Conservation (phyloP, 2,329 filamentous ascomycete genomes). For the Paecilomyces niveus region DNA sequence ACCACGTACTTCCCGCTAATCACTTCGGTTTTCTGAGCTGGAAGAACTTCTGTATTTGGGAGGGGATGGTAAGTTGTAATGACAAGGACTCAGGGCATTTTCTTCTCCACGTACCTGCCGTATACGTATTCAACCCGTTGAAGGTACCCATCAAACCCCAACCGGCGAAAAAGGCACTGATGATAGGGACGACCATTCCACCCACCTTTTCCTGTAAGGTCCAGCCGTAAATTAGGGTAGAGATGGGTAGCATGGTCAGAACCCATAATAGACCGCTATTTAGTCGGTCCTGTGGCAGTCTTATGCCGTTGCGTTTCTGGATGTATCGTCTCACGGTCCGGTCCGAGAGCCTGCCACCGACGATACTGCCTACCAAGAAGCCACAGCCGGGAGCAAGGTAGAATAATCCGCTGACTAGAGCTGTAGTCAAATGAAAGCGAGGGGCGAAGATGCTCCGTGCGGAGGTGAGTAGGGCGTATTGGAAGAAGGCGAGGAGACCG, state of each 20-base stretch:
- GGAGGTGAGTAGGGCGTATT: conserved; percentile 60
- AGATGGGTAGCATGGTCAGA: conserved; percentile 51
- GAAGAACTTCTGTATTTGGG: conserved; percentile 45
- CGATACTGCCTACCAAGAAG: conserved; percentile 61
- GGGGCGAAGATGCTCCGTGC: conserved; percentile 69
- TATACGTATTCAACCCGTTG: conserved; percentile 66
- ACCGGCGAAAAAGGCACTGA: conserved; percentile 66
- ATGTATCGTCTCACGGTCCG: conserved; percentile 59
- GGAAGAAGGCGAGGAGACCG: conserved; percentile 60
- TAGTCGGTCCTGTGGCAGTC: conserved; percentile 62
- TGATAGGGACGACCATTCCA: conserved; percentile 54
- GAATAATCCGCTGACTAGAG: conserved; percentile 63
- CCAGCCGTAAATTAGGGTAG: conserved; percentile 64
- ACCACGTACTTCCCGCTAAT: conserved; percentile 74
- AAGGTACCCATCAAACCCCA: conserved; percentile 68
- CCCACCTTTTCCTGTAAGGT: conserved; percentile 48
- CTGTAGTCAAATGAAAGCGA: conserved; percentile 59
- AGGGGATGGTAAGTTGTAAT: background rate
- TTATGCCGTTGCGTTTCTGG: conserved; percentile 47
- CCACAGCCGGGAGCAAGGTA: conserved; percentile 67
- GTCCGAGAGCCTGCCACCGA: conserved; percentile 64
- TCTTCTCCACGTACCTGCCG: conserved; percentile 18
- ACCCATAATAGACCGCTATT: conserved; percentile 52
- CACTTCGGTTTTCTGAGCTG: conserved; percentile 56
- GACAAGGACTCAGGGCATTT: background rate